These are phyloP conservation scores for Isoetes engelmannii DNA, from an alignment of 83 land plant species.

Conservation along the genomic window DNA sequence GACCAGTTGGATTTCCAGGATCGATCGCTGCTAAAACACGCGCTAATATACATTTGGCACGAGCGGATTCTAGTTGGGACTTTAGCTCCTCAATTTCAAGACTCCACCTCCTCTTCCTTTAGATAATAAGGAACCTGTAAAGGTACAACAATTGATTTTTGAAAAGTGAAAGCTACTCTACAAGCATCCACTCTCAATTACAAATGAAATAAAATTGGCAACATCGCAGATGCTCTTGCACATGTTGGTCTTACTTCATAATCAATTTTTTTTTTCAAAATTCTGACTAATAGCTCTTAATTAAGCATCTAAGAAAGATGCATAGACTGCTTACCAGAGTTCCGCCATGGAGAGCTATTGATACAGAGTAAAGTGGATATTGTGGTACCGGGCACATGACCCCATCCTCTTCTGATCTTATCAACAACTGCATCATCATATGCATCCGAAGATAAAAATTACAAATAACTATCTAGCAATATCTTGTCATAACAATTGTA, in stretches of 20 bases:
- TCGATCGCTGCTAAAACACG: conserved; percentile 93
- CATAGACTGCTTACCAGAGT: conserved; percentile 80
- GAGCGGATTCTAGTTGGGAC: conserved; percentile 66
- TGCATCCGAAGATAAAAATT: conserved; percentile 95
- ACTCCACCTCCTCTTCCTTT: conserved; percentile 93
- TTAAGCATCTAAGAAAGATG: no score
- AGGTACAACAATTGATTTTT: no score
- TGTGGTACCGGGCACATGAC: conserved; percentile 97
- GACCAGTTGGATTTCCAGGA: conserved; percentile 99
- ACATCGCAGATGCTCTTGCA: no score
- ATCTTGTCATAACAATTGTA: no score
- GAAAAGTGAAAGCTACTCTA: no score
- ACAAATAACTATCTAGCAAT: no score
- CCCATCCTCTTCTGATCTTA: conserved; percentile 82
- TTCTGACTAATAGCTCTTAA: no score
- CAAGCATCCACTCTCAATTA: no score
- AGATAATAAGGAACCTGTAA: conserved; percentile 93
- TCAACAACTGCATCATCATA: conserved; percentile 89
- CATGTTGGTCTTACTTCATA: no score
- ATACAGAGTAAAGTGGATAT: conserved; percentile 95
- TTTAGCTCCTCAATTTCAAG: conserved; percentile 69
- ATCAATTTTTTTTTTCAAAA: no score
- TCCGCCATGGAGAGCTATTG: conserved; percentile 94
- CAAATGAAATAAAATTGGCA: no score
- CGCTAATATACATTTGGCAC: conserved; percentile 60